Evolutionary conservation across 106 monocot genomes (phyloP).

Genomic region (Cymbidium sinense): DNA sequence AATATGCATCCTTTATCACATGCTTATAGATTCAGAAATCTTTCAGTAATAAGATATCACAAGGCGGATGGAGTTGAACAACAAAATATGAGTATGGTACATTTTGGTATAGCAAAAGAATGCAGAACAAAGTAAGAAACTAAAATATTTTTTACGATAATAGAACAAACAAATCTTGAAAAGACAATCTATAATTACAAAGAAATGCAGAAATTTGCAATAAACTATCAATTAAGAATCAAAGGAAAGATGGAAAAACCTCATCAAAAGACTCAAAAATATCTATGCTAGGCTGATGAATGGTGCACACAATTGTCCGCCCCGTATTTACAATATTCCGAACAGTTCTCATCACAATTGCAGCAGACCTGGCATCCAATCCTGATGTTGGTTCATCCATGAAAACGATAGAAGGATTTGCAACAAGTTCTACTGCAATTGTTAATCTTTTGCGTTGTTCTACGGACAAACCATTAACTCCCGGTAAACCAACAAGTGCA

Average conservation of each 20-base stretch:
- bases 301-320: slow-evolving; percentile 97
- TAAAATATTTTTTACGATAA: not conserved
- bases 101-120: not conserved
- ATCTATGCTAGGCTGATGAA: slow-evolving; percentile 99
- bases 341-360: slow-evolving; percentile 99
- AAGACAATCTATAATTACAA: not conserved
- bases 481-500: slow-evolving; percentile 94
- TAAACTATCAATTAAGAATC: not conserved
- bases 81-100: not conserved
- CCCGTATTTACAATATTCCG: slow-evolving; percentile 99
- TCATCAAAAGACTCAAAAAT: slow-evolving; percentile 99
- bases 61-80: not conserved
- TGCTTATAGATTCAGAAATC: not conserved
- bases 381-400: slow-evolving; percentile 99
- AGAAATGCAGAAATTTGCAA: not conserved
- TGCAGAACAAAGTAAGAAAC: not conserved
- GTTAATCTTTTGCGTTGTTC: slow-evolving; percentile 94
- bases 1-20: not conserved
- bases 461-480: slow-evolving; percentile 81
- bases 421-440: slow-evolving; percentile 97
- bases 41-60: not conserved
- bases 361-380: slow-evolving; percentile 94
- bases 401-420: slow-evolving; percentile 98
- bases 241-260: slow-evolving; percentile 31
- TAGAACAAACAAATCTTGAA: not conserved